Evolutionary conservation across 2,329 filamentous ascomycete species (phyloP), one percentile per base, ranked within the genome.

Genomic region (Diaporthe longicolla): DNA sequence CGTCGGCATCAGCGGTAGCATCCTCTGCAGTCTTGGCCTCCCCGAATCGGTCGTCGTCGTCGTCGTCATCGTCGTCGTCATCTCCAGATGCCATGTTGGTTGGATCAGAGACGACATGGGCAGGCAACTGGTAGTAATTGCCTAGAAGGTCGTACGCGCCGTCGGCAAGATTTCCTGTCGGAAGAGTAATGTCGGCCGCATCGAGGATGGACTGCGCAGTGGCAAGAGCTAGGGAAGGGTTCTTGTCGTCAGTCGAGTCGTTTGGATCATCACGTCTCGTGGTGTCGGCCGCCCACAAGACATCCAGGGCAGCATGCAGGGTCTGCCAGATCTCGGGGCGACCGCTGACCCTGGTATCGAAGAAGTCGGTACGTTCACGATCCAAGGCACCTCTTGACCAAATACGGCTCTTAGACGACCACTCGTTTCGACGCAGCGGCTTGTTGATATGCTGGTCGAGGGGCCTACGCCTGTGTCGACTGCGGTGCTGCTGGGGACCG

Each of bases 261-360:
- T 73, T 17, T 8, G 50, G 21, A 29, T 50, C 61, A 15, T 75
- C 74, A 24, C 75, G 73, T 0, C 70, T 75, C 13, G 74, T 75
- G 7, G 74, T 76, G 32, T 89, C 87, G 0, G 88, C 85, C 15
- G 87, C 87, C 84, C 93, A 93, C 75, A 98, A 82, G 9, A 94
- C 85, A 75, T 93, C 89, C 24, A 95, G 87, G 0, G 92, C 93
- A 1, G 91, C 85, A 59, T 89, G 88, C 19, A 98, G 82, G 0
- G 94, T 92, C 78, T 90, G 90, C 96, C 96, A 98, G 35, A 97
- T 89, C 82, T 98, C 94, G 6, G 88, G 79, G 5, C 91, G 88
- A 2, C 95, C 95, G 0, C 93, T 93, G 21, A 97, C 94, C 61
- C 95, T 87, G 1, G 95, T 98, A 75, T 98, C 95, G 83, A 97